Base-by-base conservation (phyloP, 2,329 filamentous ascomycete genomes). In the Harringtonia lauricola region DNA sequence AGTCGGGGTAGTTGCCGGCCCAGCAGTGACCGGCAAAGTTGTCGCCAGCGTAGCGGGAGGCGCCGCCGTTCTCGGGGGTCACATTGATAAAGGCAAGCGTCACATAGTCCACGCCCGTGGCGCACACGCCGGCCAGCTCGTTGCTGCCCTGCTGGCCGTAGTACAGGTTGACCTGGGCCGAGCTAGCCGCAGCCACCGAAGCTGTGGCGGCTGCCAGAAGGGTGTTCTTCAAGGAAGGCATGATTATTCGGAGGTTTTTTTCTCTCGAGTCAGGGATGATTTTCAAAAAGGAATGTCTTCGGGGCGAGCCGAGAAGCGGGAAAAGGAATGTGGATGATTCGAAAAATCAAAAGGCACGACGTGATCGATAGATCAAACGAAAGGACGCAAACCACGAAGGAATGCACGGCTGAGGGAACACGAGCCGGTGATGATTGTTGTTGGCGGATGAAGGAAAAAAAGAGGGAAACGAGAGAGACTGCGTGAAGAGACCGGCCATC, bases 21-120 rank as follows among this genome's bases (percentile, higher is more conserved):
- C 50, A 54, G 48, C 64, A 67, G 52, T 66, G 62, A 21, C 47
- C 46, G 37, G 51, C 62, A 36, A 66, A 66, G 57, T 66, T 63
- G 42, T 56, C 60, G 3, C 61, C 62, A 2, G 64, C 58, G 34
- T 61, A 63, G 37, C 50, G 51, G 4, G 55, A 53, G 2, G 50
- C 49, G 6, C 54, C 50, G 35, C 59, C 61, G 33, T 64, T 52
- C 48, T 64, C 62, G 18, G 64, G 64, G 3, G 63, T 61, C 39
- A 54, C 52, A 52, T 63, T 62, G 48, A 66, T 51, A 44, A 66
- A 66, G 36, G 55, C 59, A 19, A 67, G 53, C 7, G 64, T 66
- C 39, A 67, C 55, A 38, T 59, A 64, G 46, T 67, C 64, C 43
- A 67, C 55, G 15, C 54, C 54, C n/a, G 51, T 52, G 22, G 56